Evolutionary conservation across 345 rosid species (phyloP).

Genomic region (Fremontodendron californicum): DNA sequence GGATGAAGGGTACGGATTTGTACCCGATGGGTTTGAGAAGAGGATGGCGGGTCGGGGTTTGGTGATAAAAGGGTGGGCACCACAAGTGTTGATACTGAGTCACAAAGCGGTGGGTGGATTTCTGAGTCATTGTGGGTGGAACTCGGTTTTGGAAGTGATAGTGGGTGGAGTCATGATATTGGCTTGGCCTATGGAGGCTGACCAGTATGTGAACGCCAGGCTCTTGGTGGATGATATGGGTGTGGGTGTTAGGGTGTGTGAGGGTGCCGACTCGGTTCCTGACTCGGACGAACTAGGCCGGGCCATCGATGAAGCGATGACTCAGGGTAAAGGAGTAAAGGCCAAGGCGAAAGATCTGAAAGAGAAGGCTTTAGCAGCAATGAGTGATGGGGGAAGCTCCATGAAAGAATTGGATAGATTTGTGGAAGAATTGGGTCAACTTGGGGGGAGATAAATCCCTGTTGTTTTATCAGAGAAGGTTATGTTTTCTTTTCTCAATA

Average conservation of each 20-base stretch:
- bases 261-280: constrained; percentile 49
- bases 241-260: constrained; percentile 43
- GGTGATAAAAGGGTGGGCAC: constrained; percentile 52
- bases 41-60: constrained; percentile 37
- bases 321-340: constrained; percentile 16
- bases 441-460: background rate
- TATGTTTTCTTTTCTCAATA: background rate
- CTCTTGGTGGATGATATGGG: constrained; percentile 55
- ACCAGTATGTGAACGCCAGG: constrained; percentile 50
- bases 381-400: constrained; percentile 46
- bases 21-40: constrained; percentile 44
- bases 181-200: constrained; percentile 79
- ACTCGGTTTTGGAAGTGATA: constrained; percentile 55
- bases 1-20: constrained; percentile 17
- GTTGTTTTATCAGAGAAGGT: no score
- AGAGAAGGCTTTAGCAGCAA: constrained; percentile 33
- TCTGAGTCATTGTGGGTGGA: constrained; percentile 77
- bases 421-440: constrained; percentile 28
- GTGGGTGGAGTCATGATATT: constrained; percentile 41
- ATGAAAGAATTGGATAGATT: constrained; percentile 31
- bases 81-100: constrained; percentile 41
- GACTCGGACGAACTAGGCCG: constrained; percentile 40
- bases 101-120: constrained; percentile 60
- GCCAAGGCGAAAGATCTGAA: constrained; percentile 29
- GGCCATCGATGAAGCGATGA: constrained; percentile 26